A percentile compares a stretch with the other conserved stretches of the same genome.
phyloP scores from a whole-genome alignment of 352 stramenopile species.

The Pilasporangium apinafurcum region DNA sequence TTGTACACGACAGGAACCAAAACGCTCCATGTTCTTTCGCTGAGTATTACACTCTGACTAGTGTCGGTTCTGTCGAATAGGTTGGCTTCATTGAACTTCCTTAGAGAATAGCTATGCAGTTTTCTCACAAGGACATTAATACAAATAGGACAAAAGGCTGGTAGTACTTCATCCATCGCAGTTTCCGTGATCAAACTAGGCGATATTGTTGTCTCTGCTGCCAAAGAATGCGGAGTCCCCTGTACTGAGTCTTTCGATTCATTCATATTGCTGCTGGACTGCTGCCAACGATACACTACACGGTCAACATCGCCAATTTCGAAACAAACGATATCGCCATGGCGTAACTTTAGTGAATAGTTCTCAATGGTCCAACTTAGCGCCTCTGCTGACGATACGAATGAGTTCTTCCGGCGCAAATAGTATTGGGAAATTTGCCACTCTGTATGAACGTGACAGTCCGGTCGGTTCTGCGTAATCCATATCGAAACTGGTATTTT shows the following conservation, averaged over 20 bases:
- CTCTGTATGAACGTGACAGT: background rate
- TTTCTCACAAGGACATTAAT: conserved; percentile 4
- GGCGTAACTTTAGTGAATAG: conserved; percentile 2
- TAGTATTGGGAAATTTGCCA: background rate
- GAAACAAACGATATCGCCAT: conserved; percentile 1
- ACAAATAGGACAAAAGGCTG: conserved; percentile 3
- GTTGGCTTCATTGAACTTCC: background rate
- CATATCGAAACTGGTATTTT: conserved; percentile 6
- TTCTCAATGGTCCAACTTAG: conserved; percentile 5
- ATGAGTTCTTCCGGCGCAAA: background rate
- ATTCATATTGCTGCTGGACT: background rate
- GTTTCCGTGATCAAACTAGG: conserved; percentile 3
- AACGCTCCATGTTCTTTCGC: conserved; percentile 11
- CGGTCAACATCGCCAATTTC: background rate
- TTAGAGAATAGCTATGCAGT: background rate
- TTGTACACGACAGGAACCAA: conserved; percentile 21
- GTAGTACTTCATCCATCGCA: conserved; percentile 3
- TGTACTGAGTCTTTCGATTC: background rate
- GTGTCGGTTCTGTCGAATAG: background rate
- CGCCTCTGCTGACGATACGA: background rate
- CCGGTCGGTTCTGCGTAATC: conserved; percentile 7
- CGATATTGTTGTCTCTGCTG: background rate
- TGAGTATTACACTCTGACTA: conserved; percentile 6
- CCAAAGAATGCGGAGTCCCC: background rate
- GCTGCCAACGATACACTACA: conserved; percentile 7